Conservation (phyloP, 345 rosid genomes). For the Populus ilicifolia region DNA sequence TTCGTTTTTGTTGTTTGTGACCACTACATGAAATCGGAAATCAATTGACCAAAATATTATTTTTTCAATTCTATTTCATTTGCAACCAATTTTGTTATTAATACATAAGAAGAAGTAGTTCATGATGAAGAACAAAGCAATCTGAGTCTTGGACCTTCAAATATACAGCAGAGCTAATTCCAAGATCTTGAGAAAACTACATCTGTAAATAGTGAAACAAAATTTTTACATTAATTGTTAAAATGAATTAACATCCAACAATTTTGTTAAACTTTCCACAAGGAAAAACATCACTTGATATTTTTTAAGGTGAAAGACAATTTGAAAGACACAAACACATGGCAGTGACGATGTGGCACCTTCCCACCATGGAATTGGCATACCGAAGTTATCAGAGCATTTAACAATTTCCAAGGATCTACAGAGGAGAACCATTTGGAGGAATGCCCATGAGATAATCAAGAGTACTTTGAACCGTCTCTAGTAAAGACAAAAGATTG, state of each 20-base stretch:
- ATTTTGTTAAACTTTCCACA: no score
- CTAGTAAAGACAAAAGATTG: slow-evolving; percentile 25
- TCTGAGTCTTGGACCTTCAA: not conserved
- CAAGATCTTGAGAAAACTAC: not conserved
- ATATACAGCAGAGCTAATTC: no score
- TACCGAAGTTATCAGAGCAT: slow-evolving; percentile 6
- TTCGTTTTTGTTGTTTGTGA: no score
- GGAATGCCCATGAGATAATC: slow-evolving; percentile 23
- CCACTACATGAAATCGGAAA: no score
- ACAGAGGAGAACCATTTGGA: slow-evolving; percentile 11
- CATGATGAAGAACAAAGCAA: not conserved
- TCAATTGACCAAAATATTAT: no score
- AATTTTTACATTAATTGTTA: no score
- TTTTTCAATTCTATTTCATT: no score
- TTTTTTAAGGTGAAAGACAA: no score
- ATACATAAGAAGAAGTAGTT: not conserved
- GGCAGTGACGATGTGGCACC: slow-evolving; percentile 25
- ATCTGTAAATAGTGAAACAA: no score
- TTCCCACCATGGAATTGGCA: slow-evolving; percentile 23
- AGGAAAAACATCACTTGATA: no score
- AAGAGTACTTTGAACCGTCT: slow-evolving; percentile 10
- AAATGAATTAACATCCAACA: no score
- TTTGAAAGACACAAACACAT: not conserved
- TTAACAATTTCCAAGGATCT: slow-evolving; percentile 22
- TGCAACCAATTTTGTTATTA: no score